Percentiles rank a stretch among this genome's conserved stretches.
phyloP scores from a whole-genome alignment of 371 early-diverging fungal genomes.

The Zychaea mexicana region DNA sequence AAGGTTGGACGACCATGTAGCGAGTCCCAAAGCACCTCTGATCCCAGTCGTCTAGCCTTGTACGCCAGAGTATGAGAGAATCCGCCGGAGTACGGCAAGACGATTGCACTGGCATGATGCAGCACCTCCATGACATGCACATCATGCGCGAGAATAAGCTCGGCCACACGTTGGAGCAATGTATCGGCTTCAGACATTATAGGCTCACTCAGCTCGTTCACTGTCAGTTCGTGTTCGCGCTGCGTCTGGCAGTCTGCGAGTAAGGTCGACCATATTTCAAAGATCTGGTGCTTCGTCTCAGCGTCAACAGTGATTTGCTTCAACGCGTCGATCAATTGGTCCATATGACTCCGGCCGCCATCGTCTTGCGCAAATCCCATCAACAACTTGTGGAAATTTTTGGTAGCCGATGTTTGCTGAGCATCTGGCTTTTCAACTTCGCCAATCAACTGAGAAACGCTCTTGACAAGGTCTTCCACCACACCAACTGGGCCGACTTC shows the following conservation, averaged over 20 bases:
- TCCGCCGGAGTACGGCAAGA: slow-evolving; percentile 10
- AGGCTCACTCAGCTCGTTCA: neutral
- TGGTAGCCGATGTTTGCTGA: neutral
- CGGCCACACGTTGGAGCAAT: neutral
- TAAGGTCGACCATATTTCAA: neutral
- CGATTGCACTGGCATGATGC: neutral
- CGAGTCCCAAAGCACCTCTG: neutral
- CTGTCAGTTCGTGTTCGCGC: neutral
- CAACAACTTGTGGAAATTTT: neutral
- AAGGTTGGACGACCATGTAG: neutral
- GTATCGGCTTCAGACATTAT: neutral
- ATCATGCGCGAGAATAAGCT: neutral
- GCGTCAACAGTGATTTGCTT: neutral
- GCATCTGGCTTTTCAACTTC: neutral
- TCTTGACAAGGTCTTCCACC: neutral
- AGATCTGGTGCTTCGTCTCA: neutral
- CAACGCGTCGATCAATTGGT: neutral
- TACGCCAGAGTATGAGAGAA: slow-evolving; percentile 3
- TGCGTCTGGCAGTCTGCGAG: neutral
- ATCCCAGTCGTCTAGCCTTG: neutral
- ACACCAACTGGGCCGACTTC: neutral
- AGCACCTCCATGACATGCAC: neutral
- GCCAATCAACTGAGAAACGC: neutral
- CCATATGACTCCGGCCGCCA: neutral
- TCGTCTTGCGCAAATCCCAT: neutral